These are phyloP conservation scores for Ramalina peruviana DNA, from an alignment of 495 filamentous ascomycete genomes.

Conservation along the genomic window DNA sequence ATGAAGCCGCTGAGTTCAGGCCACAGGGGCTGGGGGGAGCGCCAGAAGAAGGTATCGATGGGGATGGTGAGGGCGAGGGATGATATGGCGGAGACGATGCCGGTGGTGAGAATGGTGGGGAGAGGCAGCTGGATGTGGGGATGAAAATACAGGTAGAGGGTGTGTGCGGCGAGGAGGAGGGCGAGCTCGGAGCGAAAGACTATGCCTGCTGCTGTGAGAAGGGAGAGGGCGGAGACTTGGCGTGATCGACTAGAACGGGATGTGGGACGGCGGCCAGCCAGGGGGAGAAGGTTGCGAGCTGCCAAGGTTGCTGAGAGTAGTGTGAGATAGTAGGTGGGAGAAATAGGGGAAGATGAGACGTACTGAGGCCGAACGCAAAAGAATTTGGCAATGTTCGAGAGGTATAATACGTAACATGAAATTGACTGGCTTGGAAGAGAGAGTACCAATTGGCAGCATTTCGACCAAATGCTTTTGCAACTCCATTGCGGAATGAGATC, in stretches of 20 bases:
- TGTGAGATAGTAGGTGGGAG: constrained; percentile 1
- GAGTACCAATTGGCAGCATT: constrained; percentile 68
- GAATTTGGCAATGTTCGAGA: constrained; percentile 89
- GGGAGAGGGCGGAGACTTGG: constrained; percentile 42
- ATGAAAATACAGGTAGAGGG: constrained; percentile 41
- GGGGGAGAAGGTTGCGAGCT: constrained; percentile 53
- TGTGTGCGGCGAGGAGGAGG: constrained; percentile 52
- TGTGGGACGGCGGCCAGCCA: constrained; percentile 20
- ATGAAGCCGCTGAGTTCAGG: constrained; percentile 81
- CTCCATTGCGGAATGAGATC: constrained; percentile 43
- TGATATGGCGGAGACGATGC: constrained; percentile 44
- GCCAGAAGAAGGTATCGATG: constrained; percentile 90
- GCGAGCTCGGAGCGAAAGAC: constrained; percentile 87
- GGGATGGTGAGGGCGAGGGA: constrained; percentile 53
- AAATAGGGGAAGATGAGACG: constrained; percentile 12
- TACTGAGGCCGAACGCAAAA: constrained; percentile 81
- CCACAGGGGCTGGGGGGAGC: constrained; percentile 55
- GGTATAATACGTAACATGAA: constrained; percentile 89
- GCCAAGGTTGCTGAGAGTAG: constrained; percentile 48
- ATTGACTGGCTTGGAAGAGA: constrained; percentile 71
- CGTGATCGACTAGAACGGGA: constrained; percentile 27
- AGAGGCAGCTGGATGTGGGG: constrained; percentile 37
- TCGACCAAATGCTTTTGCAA: constrained; percentile 55
- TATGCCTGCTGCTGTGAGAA: constrained; percentile 70
- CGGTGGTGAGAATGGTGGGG: constrained; percentile 47